Base-by-base conservation (phyloP, 495 filamentous ascomycete species). In the Diplogelasinospora grovesii region DNA sequence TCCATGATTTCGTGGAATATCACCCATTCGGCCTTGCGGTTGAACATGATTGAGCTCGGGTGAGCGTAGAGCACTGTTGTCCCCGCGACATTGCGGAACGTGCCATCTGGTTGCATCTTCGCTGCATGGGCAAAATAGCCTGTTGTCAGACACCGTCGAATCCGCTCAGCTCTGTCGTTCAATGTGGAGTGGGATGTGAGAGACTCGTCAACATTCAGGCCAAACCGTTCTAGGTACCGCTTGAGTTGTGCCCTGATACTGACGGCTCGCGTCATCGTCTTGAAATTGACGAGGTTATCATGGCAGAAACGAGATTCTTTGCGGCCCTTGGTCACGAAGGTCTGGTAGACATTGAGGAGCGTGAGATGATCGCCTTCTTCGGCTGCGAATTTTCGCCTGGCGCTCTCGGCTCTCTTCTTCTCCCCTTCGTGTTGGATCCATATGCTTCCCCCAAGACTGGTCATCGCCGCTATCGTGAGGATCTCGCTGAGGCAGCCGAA, bases 81-180 rank as follows among this genome's bases (percentile, higher is more conserved):
- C 8, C 86, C 88, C 40, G 77, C 81, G 30, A 93, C 78, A 19
- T 85, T 88, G 50, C 75, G 79, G 53, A 96, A 97, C 10, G 77
- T 87, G 13, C 92, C 92, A 70, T 98, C 92, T 0, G 89, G 75
- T 60, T 94, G 86, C 90, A 97, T 96, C 60, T 83, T 79, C 18
- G 92, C 93, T 8, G 88, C 93, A 63, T 97, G 90, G 2, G 92
- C 84, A 65, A 98, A 98, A 60, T 85, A 98, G 1, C 93, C 92
- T 7, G 81, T 77, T 10, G 90, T 90, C 28, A 98, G 73, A 64
- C 92, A 97, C 42, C 86, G 76, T 30, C 81, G 75, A 51, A 98
- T 87, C 43, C 81, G 71, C 50, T 92, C 86, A 3, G 73, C 73
- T 37, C 73, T 78, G 49, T 75, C 48, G 37, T 11, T 37, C 41